Evolutionary conservation across 2,329 filamentous ascomycete genomes (phyloP), one percentile per base, ranked within the genome.

Genomic region (Ophiostoma pallidulum): DNA sequence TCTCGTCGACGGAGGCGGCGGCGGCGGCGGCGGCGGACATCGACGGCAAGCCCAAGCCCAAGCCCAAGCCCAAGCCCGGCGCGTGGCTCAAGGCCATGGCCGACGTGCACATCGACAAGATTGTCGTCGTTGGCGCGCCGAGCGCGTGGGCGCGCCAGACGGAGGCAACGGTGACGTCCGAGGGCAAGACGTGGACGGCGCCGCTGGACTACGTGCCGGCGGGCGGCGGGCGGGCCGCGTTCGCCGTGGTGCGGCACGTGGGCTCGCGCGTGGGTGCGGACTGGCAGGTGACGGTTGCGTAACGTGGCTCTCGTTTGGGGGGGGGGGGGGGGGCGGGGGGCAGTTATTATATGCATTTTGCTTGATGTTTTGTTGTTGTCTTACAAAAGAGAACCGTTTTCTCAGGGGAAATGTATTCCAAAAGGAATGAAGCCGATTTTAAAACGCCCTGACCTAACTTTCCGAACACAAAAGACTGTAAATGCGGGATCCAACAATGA

Each of bases 51-150:
- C n/a, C n/a, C n/a, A n/a, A n/a, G n/a, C n/a, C n/a, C n/a, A n/a
- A n/a, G n/a, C 75, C 75, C 4, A 51, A 52, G 48, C 67, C 80
- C 53, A 77, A 85, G 64, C 77, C 80, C 14, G 81, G 83, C 33
- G 73, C 76, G 29, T 97, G 89, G 71, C 66, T 90, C 53, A 86
- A 91, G 72, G 72, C 68, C 6, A 94, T 96, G 84, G 73, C 75
- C 26, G 72, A 77, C 38, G 88, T 97, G 3, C 70, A 75, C 8
- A 80, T 97, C 1, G 89, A 95, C 69, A 89, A 84, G 67, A 76
- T 97, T 47, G 72, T 97, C 40, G 58, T 98, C 41, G 80, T 97
- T 18, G 87, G 86, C 38, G 87, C 86, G 3, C 86, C 88, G 1
- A 70, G 74, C 29, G 66, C 69, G 18, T 95, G 89, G 90, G 75